phyloP scores from a whole-genome alignment of 2,329 filamentous ascomycete genomes.

The Penicillium aurantiogriseum region DNA sequence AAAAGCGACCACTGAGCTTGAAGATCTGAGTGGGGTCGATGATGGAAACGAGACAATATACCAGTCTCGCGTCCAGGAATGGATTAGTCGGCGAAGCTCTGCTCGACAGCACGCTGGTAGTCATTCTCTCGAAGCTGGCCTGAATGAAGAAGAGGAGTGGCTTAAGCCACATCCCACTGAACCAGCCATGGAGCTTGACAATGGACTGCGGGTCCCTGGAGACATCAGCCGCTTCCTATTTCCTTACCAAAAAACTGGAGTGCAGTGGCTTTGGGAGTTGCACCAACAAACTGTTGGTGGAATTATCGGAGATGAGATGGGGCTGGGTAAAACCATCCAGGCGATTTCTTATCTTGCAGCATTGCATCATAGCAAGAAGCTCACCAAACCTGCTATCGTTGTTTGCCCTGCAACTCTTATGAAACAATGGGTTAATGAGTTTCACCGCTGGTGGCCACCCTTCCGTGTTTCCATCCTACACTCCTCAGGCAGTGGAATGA shows the following conservation, averaged over 20 bases:
- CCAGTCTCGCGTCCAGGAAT: conserved; percentile 69
- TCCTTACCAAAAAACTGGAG: conserved; percentile 94
- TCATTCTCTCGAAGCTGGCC: conserved; percentile 39
- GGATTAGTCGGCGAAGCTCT: conserved; percentile 64
- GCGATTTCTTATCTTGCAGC: conserved; percentile 81
- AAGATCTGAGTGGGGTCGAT: conserved; percentile 67
- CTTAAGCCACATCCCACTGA: conserved; percentile 77
- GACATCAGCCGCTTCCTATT: conserved; percentile 92
- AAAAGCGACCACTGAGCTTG: conserved; percentile 43
- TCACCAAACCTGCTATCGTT: conserved; percentile 81
- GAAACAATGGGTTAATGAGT: conserved; percentile 97
- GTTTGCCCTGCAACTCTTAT: conserved; percentile 93
- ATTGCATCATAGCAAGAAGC: conserved; percentile 83
- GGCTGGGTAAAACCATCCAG: conserved; percentile 90
- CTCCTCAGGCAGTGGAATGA: conserved; percentile 93
- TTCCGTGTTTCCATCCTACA: conserved; percentile 92
- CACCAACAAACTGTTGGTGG: conserved; percentile 87
- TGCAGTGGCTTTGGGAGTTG: conserved; percentile 93
- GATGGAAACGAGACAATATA: conserved; percentile 87
- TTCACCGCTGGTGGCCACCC: conserved; percentile 99
- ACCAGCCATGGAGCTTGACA: conserved; percentile 59
- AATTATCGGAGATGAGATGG: conserved; percentile 98
- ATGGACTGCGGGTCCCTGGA: conserved; percentile 77
- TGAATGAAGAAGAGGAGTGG: conserved; percentile 60
- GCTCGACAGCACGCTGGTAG: conserved; percentile 53